Evolutionary conservation across 176 grass and related monocot species (phyloP), one percentile per base, ranked within the genome.

Genomic region (Stipa capillata): DNA sequence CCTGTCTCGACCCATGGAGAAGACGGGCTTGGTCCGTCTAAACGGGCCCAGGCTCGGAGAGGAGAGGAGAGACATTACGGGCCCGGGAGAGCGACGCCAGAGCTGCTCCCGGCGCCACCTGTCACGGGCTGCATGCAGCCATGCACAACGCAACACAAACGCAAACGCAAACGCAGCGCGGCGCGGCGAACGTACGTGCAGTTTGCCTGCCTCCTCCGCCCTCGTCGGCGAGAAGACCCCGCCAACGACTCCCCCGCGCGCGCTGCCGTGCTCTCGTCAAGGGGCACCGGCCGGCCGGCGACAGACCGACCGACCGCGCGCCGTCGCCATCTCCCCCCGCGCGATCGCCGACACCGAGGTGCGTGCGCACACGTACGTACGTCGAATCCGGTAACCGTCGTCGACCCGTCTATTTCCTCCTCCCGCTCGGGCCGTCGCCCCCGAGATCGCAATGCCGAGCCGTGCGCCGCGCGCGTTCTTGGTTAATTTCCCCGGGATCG

Each of bases 241-340:
- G 65, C 65, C 65, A 69, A 44, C 41, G 41, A 27, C 66, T 48
- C 66, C 66, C n/a, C n/a, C n/a, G n/a, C 66, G 2, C 51, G 66
- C 66, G 66, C 66, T 20, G 66, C 66, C 66, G 66, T 69, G n/a
- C n/a, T n/a, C n/a, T n/a, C 66, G 41, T 42, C 67, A 70, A 48
- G 42, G 42, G 42, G 42, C 67, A 20, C 67, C 67, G 42, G 67
- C 67, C 67, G 67, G 67, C 67, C 67, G 67, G 67, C n/a, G n/a
- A n/a, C n/a, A n/a, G n/a, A n/a, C n/a, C 67, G 42, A 70, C 67
- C 41, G 7, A 48, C 67, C 67, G 67, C 67, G n/a, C 67, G 42
- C 20, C 27, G 42, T 41, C 66, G 67, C n/a, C n/a, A n/a, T n/a
- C n/a, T n/a, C n/a, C n/a, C n/a, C 37, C 63, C 41, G 14, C 43